Conservation (phyloP, 1,284 basidiomycete genomes). For the Rhizopogon parksii region DNA sequence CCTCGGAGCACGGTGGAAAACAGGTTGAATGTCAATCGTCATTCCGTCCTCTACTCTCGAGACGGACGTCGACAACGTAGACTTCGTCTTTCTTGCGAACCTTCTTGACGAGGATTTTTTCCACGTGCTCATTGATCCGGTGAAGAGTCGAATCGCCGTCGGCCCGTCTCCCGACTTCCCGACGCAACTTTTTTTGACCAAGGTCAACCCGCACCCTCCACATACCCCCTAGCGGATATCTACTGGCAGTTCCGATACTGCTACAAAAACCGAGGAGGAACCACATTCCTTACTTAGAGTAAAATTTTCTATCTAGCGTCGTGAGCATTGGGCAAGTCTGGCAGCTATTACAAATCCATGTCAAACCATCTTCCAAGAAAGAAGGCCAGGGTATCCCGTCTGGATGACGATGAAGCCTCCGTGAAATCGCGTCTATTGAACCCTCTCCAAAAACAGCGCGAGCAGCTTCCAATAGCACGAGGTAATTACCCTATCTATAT, state of each 20-base stretch:
- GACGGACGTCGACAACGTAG: too few species aligned
- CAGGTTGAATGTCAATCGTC: too few species aligned
- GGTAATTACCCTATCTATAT: conserved; percentile 36
- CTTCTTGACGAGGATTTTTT: too few species aligned
- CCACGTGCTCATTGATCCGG: conserved; percentile 6
- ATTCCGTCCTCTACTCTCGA: too few species aligned
- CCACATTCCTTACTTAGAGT: background rate
- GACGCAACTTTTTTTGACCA: conserved; percentile 11
- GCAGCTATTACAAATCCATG: conserved; percentile 12
- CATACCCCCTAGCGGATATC: background rate
- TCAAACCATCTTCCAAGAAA: conserved; percentile 20
- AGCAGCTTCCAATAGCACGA: conserved; percentile 71
- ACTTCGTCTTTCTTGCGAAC: too few species aligned
- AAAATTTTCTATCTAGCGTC: background rate
- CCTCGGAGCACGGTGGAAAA: too few species aligned
- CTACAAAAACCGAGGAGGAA: background rate
- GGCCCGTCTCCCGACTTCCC: conserved; percentile 18
- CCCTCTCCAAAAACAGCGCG: conserved; percentile 53
- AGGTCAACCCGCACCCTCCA: too few species aligned
- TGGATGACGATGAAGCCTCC: conserved; percentile 13
- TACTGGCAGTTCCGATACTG: background rate
- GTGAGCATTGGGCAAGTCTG: background rate
- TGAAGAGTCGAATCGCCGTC: background rate
- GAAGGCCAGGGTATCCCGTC: conserved; percentile 16
- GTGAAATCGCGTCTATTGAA: conserved; percentile 9